Evolutionary conservation across 257 asterid genomes (phyloP), one percentile per base, ranked within the genome.

Genomic region (Fraxinus cuspidata): DNA sequence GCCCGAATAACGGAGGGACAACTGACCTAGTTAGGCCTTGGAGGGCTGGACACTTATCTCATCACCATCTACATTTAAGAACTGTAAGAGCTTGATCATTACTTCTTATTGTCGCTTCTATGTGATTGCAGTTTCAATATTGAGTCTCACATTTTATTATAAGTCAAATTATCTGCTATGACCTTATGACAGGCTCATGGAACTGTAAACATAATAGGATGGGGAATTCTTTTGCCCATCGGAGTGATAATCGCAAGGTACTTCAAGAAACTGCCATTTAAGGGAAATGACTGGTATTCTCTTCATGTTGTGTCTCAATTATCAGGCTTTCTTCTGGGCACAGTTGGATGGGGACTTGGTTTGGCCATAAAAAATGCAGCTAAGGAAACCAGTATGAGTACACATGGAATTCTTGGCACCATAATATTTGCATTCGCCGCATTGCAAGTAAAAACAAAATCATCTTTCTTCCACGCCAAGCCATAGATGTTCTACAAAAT

Each of bases 261-360:
- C 71, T 80, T 75, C 70, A 87, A 63, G 76, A 84, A 74, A 73
- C 64, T 35, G 32, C 70, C 73, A 3, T 2, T 65, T 18, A 18
- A 65, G 47, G 47, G 63, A 27, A 73, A 76, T 1, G 84, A 86
- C 3, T 82, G 87, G 89, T 80, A 82, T 71, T 66, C 82, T 34
- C 80, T 88, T 53, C 91, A 88, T 73, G 76, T 84, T 7, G 0
- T 60, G 51, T 74, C 86, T 8, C 83, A 88, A 15, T 32, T 78
- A n/a, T 79, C 84, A 29, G 89, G 89, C 13, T 85, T 78, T 67
- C 29, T 85, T 38, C 35, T 88, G 58, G 89, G 91, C 79, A 76
- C 89, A 44, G 28, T 86, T 6, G 91, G 91, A 51, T 88, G 91
- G 91, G 89, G 88, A 2, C 78, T 85, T 25, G 91, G 88, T 0